A percentile compares a stretch with the other conserved stretches of the same genome.
phyloP scores from a whole-genome alignment of 225 moss, liverwort and hornwort genomes.

The Physcomitrellopsis africana region DNA sequence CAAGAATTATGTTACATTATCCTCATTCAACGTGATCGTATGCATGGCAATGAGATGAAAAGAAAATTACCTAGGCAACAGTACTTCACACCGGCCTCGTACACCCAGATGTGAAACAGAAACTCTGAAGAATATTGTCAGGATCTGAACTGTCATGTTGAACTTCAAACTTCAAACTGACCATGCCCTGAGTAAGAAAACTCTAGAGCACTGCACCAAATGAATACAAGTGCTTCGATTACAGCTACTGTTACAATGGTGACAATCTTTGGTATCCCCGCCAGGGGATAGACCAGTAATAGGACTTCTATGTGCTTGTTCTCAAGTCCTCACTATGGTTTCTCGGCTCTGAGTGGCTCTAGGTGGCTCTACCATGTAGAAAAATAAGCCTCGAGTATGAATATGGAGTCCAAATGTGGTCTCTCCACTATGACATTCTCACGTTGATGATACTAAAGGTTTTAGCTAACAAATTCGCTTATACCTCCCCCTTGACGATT shows the following conservation, averaged over 20 bases:
- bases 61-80: too few species aligned
- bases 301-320: slow-evolving; percentile 30
- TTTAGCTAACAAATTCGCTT: slow-evolving; percentile 5
- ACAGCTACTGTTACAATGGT: slow-evolving; percentile 36
- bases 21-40: too few species aligned
- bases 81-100: too few species aligned
- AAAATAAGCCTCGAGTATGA: slow-evolving; percentile 34
- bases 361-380: slow-evolving; percentile 35
- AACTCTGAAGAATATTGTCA: too few species aligned
- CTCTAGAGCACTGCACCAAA: too few species aligned
- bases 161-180: too few species aligned
- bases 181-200: too few species aligned
- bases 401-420: slow-evolving; percentile 31
- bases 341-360: slow-evolving; percentile 32
- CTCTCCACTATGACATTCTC: slow-evolving; percentile 24
- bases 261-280: slow-evolving; percentile 42
- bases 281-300: slow-evolving; percentile 35
- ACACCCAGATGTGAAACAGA: too few species aligned
- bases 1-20: too few species aligned
- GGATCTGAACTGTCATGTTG: too few species aligned
- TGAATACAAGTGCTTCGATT: slow-evolving; percentile 23
- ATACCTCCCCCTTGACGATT: slow-evolving; percentile 25
- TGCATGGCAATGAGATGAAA: too few species aligned
- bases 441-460: slow-evolving; percentile 18
- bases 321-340: slow-evolving; percentile 30